Base-by-base conservation (phyloP, 2,329 filamentous ascomycete genomes). In the Cytospora piceae region DNA sequence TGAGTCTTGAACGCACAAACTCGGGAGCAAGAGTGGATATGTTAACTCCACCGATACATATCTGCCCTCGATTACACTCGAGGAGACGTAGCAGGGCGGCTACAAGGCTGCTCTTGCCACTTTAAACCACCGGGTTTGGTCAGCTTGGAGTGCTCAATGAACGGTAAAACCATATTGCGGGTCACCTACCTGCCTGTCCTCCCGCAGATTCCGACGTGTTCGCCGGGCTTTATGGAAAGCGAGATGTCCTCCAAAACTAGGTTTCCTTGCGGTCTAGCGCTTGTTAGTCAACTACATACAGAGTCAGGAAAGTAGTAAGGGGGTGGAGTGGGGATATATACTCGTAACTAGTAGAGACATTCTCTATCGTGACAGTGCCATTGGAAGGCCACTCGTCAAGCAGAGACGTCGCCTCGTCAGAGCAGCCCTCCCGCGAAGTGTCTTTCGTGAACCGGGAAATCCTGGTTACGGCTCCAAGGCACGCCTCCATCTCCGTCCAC, bases 131-230 rank as follows among this genome's bases (percentile, higher is more conserved):
- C 9, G 4, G 34, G 12, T 12, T 15, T 12, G 12, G 34, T 37
- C 12, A 37, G 34, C 34, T 14, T 4, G 34, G 34, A 37, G 12
- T 37, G 11, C 34, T 37, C 4, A 11, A 15, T 15, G 34, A 12
- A 37, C 14, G 12, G 34, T 37, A 37, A 37, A 37, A 37, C 11
- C 7, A 12, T 37, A 37, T 15, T 15, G 2, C 34, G 34, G 34
- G 12, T 12, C 12, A 37, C 34, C 34, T 37, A 37, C 34, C 34
- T 37, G 34, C 68, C 69, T 3, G 82, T 85, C 27, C 83, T 76
- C 8, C 83, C 83, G n/a, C 83, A 81, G 17, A 83, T 76, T 15
- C 80, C 81, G 46, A 85, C 75, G 22, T 81, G 76, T 66, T 82
- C 76, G 59, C 80, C 79, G 15, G 75, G 74, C 27, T 77, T 72